These are phyloP conservation scores for Porcisia deanei DNA, from an alignment of 208 protist genomes.

Conservation along the genomic window DNA sequence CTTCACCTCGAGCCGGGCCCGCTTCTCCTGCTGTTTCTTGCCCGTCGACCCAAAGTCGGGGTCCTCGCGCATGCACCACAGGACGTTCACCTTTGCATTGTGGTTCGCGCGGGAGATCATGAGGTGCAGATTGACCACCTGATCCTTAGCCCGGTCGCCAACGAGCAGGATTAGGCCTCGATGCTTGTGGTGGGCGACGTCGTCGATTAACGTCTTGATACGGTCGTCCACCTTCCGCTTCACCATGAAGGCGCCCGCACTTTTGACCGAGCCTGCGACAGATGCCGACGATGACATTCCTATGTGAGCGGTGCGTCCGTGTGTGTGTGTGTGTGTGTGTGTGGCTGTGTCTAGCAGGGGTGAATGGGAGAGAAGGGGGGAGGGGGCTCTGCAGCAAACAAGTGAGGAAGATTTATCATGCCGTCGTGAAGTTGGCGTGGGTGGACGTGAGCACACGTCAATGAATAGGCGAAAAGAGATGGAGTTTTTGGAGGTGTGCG, in stretches of 20 bases:
- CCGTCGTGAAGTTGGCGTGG: too few species aligned
- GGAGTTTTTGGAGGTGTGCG: neutral
- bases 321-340: neutral
- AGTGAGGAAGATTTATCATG: too few species aligned
- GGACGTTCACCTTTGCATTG: slow-evolving; percentile 95
- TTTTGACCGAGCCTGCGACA: slow-evolving; percentile 37
- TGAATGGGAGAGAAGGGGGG: neutral
- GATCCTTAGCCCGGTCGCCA: slow-evolving; percentile 97
- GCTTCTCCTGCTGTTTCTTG: slow-evolving; percentile 93
- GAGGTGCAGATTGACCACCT: slow-evolving; percentile 98
- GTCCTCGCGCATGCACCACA: slow-evolving; percentile 99
- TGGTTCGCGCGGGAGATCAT: slow-evolving; percentile 98
- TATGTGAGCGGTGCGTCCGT: neutral
- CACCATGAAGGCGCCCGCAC: slow-evolving; percentile 34
- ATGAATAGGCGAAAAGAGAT: neutral
- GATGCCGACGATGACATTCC: slow-evolving; percentile 37
- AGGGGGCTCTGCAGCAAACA: neutral
- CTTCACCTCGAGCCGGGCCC: slow-evolving; percentile 95
- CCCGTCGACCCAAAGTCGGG: slow-evolving; percentile 96
- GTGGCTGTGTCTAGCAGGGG: neutral
- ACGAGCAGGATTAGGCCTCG: slow-evolving; percentile 98
- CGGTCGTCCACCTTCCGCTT: slow-evolving; percentile 95
- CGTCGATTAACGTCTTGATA: slow-evolving; percentile 96
- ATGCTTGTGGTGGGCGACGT: slow-evolving; percentile 95
- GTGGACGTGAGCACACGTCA: neutral